These are phyloP conservation scores for Fusarium ambrosium DNA, from an alignment of 2,329 filamentous ascomycete species.

Conservation along the genomic window DNA sequence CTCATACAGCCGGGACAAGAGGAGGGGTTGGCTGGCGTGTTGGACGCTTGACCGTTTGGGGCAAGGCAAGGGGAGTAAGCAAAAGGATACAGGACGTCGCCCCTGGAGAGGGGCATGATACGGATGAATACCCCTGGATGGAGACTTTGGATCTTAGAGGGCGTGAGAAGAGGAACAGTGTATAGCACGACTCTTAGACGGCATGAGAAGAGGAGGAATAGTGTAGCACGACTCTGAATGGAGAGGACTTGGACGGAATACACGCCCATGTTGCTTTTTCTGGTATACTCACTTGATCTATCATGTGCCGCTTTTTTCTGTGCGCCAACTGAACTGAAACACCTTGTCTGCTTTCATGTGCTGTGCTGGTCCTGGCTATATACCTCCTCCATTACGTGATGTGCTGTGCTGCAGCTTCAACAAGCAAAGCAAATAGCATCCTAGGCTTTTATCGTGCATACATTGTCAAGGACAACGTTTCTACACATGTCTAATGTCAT, in stretches of 20 bases:
- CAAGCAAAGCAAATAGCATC: constrained; percentile 16
- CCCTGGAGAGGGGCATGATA: constrained; percentile 7
- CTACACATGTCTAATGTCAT: constrained; percentile 27
- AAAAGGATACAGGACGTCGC: constrained; percentile 16
- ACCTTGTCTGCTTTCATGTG: constrained; percentile 15
- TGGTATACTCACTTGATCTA: constrained; percentile 20
- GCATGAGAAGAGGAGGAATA: constrained; percentile 10
- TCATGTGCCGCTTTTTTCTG: not conserved
- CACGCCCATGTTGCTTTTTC: constrained; percentile 25
- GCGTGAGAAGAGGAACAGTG: constrained; percentile 7
- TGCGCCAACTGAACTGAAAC: constrained; percentile 4
- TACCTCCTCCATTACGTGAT: constrained; percentile 38
- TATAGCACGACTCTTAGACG: constrained; percentile 17
- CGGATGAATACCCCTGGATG: constrained; percentile 28
- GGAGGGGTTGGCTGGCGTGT: constrained; percentile 1
- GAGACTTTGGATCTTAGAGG: constrained; percentile 24
- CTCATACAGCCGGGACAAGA: constrained; percentile 19
- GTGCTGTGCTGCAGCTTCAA: constrained; percentile 9
- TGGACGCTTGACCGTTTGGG: not conserved
- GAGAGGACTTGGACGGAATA: constrained; percentile 27
- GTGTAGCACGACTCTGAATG: not conserved
- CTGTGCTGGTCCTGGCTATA: constrained; percentile 20
- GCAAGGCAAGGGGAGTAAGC: constrained; percentile 19
- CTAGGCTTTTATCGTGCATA: constrained; percentile 12
- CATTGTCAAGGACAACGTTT: constrained; percentile 21